Evolutionary conservation across 2,329 filamentous ascomycete species (phyloP).

Genomic region (Macrophomina tecta): DNA sequence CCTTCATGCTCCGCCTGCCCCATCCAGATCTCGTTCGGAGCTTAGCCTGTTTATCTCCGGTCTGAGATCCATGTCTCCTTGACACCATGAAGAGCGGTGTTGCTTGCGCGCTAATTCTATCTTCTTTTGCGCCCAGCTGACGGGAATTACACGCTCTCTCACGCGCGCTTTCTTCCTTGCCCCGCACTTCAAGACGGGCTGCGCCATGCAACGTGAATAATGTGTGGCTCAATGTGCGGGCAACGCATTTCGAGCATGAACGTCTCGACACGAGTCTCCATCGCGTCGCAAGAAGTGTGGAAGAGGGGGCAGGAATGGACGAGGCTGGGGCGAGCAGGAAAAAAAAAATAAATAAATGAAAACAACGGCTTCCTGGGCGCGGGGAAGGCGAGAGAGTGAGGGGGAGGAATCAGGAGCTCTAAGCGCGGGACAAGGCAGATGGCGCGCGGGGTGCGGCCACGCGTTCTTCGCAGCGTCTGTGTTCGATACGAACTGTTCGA

Average conservation of each 20-base stretch:
- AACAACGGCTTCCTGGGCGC: too few species aligned
- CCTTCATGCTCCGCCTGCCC: too few species aligned
- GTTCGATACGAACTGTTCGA: constrained; percentile 1
- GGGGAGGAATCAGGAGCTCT: background rate
- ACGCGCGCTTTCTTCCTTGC: background rate
- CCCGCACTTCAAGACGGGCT: background rate
- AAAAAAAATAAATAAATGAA: background rate
- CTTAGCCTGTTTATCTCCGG: too few species aligned
- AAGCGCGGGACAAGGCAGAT: background rate
- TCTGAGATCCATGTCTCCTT: too few species aligned
- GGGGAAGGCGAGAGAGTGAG: background rate
- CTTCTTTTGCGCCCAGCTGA: background rate
- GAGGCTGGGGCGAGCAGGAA: background rate
- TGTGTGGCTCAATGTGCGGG: background rate
- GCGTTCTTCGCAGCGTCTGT: background rate
- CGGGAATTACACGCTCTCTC: background rate
- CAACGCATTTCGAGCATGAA: background rate
- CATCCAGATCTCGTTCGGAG: too few species aligned
- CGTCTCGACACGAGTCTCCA: background rate
- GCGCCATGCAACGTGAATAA: background rate
- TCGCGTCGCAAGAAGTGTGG: background rate
- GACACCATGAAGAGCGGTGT: too few species aligned
- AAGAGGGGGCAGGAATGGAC: background rate
- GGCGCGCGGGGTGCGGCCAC: background rate
- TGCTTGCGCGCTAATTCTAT: background rate